Evolutionary conservation across 148 eudicot genomes (phyloP).

Genomic region (Camellia lanceoleosa): DNA sequence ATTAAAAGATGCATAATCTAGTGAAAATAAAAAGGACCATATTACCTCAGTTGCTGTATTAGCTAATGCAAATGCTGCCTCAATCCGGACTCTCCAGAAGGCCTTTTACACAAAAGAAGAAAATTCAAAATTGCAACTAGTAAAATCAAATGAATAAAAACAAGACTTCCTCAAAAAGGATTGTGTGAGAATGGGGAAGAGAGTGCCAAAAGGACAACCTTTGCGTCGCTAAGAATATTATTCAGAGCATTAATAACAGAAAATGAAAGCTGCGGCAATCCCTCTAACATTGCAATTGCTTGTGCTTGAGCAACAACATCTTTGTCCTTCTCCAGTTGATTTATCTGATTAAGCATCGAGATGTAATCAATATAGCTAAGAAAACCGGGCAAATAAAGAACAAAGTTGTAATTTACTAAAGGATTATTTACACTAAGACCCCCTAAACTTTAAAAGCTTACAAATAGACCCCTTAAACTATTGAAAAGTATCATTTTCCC

Average conservation of each 20-base stretch:
- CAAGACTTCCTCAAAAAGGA: background rate
- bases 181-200: background rate
- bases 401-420: background rate
- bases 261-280: conserved; percentile 65
- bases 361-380: background rate
- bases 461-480: no score
- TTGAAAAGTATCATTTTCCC: no score
- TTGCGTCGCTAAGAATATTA: conserved; percentile 66
- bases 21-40: conserved; percentile 4
- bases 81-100: conserved; percentile 93
- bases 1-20: background rate
- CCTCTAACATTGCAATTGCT: conserved; percentile 68
- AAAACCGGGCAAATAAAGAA: background rate
- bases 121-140: conserved; percentile 3
- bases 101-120: conserved; percentile 39
- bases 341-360: conserved; percentile 45
- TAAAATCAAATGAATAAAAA: background rate
- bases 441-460: no score
- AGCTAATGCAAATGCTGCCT: conserved; percentile 94
- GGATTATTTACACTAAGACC: no score
- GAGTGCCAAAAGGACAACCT: conserved; percentile 39
- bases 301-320: conserved; percentile 99
- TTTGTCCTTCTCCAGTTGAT: conserved; percentile 95
- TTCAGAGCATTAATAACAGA: conserved; percentile 69
- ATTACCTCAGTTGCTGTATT: conserved; percentile 79